Conservation (phyloP, 441 rosid genomes). For the Gossypium gossypioides region DNA sequence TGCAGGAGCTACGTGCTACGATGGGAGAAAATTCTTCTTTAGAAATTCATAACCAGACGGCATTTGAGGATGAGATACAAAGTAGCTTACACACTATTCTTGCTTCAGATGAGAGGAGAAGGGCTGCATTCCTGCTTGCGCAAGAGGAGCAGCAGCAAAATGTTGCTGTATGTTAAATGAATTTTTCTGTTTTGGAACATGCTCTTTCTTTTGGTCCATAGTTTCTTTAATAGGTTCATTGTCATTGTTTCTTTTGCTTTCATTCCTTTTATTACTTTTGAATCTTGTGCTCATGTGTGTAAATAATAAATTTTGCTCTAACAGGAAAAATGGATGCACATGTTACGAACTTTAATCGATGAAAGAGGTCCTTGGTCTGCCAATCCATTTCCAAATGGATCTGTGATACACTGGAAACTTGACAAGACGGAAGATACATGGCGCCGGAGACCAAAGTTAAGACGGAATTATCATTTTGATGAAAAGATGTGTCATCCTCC, state of each 20-base stretch:
- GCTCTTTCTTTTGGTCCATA: conserved; percentile 3
- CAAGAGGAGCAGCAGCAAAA: conserved; percentile 89
- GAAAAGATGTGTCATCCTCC: conserved; percentile 72
- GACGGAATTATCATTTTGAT: conserved; percentile 88
- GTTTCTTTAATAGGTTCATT: background rate
- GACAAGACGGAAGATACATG: conserved; percentile 97
- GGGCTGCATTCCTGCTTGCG: conserved; percentile 55
- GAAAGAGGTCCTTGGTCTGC: conserved; percentile 99
- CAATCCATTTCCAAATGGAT: conserved; percentile 78
- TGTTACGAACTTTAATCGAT: conserved; percentile 89
- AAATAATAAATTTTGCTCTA: conserved; percentile 14
- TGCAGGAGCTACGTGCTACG: conserved; percentile 59
- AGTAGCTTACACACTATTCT: conserved; percentile 48
- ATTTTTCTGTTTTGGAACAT: conserved; percentile 5
- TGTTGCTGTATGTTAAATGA: conserved; percentile 47
- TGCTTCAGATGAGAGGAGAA: conserved; percentile 79
- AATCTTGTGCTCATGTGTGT: conserved; percentile 10
- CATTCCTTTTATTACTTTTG: background rate
- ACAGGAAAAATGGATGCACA: conserved; percentile 93
- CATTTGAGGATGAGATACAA: conserved; percentile 80
- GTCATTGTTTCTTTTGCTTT: background rate
- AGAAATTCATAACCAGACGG: conserved; percentile 47
- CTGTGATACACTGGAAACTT: conserved; percentile 78
- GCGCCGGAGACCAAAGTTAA: conserved; percentile 93
- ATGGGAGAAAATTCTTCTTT: conserved; percentile 48